Percentiles rank a stretch among this genome's conserved stretches.
These are phyloP conservation scores for Metschnikowia sp. DNA, from an alignment of 805 yeast genomes.

Conservation along the genomic window DNA sequence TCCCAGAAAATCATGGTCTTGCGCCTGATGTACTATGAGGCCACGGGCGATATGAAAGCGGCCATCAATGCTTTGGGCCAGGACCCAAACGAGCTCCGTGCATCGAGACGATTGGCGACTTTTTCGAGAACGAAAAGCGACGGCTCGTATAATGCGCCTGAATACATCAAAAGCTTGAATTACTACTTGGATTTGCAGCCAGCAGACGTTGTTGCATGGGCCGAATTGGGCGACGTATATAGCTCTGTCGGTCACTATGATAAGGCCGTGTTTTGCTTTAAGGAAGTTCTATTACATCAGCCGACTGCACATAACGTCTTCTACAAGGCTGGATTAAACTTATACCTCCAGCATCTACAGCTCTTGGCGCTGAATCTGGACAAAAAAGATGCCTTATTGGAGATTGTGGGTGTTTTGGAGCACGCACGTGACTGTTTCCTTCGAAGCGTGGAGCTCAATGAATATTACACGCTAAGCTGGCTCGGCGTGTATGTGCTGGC, in stretches of 20 bases:
- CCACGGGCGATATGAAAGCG: slow-evolving; percentile 38
- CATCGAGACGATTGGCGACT: slow-evolving; percentile 37
- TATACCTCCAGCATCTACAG: slow-evolving; percentile 31
- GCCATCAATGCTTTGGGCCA: slow-evolving; percentile 28
- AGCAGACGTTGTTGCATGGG: slow-evolving; percentile 73
- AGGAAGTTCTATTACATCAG: slow-evolving; percentile 64
- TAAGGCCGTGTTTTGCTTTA: slow-evolving; percentile 61
- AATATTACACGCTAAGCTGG: slow-evolving; percentile 71
- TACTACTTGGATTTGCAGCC: slow-evolving; percentile 63
- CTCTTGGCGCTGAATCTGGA: slow-evolving; percentile 11
- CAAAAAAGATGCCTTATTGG: slow-evolving; percentile 30
- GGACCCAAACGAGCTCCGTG: slow-evolving; percentile 33
- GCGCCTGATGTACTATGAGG: slow-evolving; percentile 55
- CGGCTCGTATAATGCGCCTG: slow-evolving; percentile 20
- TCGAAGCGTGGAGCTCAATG: slow-evolving; percentile 75
- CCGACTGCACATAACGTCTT: slow-evolving; percentile 70
- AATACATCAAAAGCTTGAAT: slow-evolving; percentile 53
- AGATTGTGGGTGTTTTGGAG: slow-evolving; percentile 21
- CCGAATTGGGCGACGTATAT: slow-evolving; percentile 71
- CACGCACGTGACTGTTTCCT: slow-evolving; percentile 49
- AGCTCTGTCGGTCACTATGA: slow-evolving; percentile 56
- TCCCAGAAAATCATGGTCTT: slow-evolving; percentile 57
- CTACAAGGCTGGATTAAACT: slow-evolving; percentile 53
- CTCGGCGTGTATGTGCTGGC: slow-evolving; percentile 50
- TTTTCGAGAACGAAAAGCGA: slow-evolving; percentile 24